Evolutionary conservation across 2,329 filamentous ascomycete genomes (phyloP).

Genomic region (Penicillium sp.): DNA sequence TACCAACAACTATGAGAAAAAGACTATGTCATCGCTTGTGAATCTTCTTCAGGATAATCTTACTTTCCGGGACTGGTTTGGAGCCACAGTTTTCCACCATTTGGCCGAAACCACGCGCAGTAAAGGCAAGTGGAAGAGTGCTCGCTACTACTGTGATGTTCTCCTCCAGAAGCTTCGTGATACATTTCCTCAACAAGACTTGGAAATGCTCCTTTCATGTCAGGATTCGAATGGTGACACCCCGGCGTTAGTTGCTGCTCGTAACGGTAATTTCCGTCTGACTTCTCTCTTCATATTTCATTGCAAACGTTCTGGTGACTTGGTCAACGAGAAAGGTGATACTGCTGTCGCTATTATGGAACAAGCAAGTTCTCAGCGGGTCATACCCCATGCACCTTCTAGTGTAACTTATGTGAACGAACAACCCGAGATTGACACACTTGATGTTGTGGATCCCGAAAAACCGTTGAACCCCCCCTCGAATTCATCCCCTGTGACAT

Average conservation of each 20-base stretch:
- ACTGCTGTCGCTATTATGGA: conserved; percentile 82
- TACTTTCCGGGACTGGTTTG: conserved; percentile 71
- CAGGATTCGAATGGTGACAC: conserved; percentile 89
- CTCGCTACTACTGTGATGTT: conserved; percentile 88
- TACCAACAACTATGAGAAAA: conserved; percentile 93
- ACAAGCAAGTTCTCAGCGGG: conserved; percentile 64
- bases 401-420: conserved; percentile 51
- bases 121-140: conserved; percentile 81
- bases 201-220: conserved; percentile 74
- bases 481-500: conserved; percentile 58
- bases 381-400: conserved; percentile 65
- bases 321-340: conserved; percentile 75
- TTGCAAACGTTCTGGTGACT: conserved; percentile 71
- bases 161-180: conserved; percentile 84
- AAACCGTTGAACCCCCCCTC: conserved; percentile 33
- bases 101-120: conserved; percentile 84
- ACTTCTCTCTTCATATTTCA: conserved; percentile 66
- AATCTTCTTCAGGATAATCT: conserved; percentile 80
- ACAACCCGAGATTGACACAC: conserved; percentile 27
- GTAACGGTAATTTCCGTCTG: conserved; percentile 78
- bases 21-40: conserved; percentile 80
- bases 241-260: conserved; percentile 79
- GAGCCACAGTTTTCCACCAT: conserved; percentile 89
- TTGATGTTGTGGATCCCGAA: conserved; percentile 26
- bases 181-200: conserved; percentile 67